phyloP scores from a whole-genome alignment of 495 filamentous ascomycete species.

The Hyaloscypha hepaticicola region DNA sequence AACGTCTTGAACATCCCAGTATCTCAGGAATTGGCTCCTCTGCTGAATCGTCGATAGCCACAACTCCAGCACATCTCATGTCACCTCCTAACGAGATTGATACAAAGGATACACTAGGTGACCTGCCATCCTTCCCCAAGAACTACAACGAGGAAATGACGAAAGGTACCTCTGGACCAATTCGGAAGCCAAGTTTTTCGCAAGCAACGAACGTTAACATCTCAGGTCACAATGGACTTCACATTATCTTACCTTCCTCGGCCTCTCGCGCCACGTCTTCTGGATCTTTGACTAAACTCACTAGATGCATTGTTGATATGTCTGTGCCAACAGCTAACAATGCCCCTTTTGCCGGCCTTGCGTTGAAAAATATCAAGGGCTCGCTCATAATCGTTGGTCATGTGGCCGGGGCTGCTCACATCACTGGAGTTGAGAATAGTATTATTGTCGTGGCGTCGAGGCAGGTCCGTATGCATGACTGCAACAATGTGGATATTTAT shows the following conservation, averaged over 20 bases:
- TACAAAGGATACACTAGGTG: slow-evolving; percentile 34
- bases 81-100: slow-evolving; percentile 44
- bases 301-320: slow-evolving; percentile 76
- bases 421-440: slow-evolving; percentile 72
- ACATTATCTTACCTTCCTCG: slow-evolving; percentile 71
- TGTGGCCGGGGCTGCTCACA: slow-evolving; percentile 75
- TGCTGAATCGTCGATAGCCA: slow-evolving; percentile 47
- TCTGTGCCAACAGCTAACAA: slow-evolving; percentile 60
- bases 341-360: slow-evolving; percentile 70
- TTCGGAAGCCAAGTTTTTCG: slow-evolving; percentile 60
- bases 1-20: slow-evolving; percentile 42
- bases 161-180: slow-evolving; percentile 27
- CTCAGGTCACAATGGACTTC: slow-evolving; percentile 57
- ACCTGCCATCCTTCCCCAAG: slow-evolving; percentile 37
- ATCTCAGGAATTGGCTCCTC: slow-evolving; percentile 37
- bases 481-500: slow-evolving; percentile 75
- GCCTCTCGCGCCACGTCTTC: slow-evolving; percentile 65
- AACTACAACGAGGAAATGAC: slow-evolving; percentile 52
- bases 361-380: slow-evolving; percentile 64
- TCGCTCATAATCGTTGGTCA: slow-evolving; percentile 75
- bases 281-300: slow-evolving; percentile 69
- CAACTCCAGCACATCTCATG: slow-evolving; percentile 51
- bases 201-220: slow-evolving; percentile 61
- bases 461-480: slow-evolving; percentile 91
- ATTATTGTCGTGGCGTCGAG: slow-evolving; percentile 73